A percentile compares a stretch with the other conserved stretches of the same genome.
Evolutionary conservation across 2,329 filamentous ascomycete genomes (phyloP).

Genomic region (Sporothrix curviconia): DNA sequence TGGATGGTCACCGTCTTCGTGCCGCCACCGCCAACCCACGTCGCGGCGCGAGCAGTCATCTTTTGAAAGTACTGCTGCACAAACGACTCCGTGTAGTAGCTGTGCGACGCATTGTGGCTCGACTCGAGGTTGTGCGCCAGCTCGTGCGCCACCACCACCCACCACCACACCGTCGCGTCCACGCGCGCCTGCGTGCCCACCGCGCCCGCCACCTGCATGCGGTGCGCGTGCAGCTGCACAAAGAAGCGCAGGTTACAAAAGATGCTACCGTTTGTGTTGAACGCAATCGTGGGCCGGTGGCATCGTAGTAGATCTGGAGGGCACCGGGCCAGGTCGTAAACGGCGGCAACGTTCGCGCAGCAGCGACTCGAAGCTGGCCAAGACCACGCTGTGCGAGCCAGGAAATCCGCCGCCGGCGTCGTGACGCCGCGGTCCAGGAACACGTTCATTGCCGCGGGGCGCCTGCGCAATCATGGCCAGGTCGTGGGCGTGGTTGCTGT

Average conservation of each 20-base stretch:
- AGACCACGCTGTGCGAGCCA: conserved; percentile 51
- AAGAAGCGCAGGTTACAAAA: conserved; percentile 95
- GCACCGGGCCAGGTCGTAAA: conserved; percentile 67
- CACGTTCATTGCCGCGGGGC: conserved; percentile 64
- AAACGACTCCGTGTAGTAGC: conserved; percentile 79
- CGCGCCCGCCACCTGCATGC: conserved; percentile 26
- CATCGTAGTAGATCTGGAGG: conserved; percentile 84
- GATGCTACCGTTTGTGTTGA: conserved; percentile 79
- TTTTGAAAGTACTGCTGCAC: conserved; percentile 69
- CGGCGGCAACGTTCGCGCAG: conserved; percentile 61
- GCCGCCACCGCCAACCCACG: conserved; percentile 20
- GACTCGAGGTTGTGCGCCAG: conserved; percentile 86
- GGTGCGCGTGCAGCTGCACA: conserved; percentile 62
- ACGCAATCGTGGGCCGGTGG: conserved; percentile 78
- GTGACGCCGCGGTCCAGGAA: conserved; percentile 57
- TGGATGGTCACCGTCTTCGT: neutral
- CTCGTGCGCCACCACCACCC: conserved; percentile 78
- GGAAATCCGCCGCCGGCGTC: conserved; percentile 47
- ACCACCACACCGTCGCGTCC: conserved; percentile 31
- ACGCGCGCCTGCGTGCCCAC: conserved; percentile 23
- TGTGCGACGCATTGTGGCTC: conserved; percentile 71
- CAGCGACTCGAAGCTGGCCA: conserved; percentile 64
- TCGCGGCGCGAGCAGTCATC: conserved; percentile 52
- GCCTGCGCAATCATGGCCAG: conserved; percentile 64
- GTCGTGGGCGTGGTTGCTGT: conserved; percentile 66